These are phyloP conservation scores for Wallacemonas sp. DNA, from an alignment of 208 protist species.

Conservation along the genomic window DNA sequence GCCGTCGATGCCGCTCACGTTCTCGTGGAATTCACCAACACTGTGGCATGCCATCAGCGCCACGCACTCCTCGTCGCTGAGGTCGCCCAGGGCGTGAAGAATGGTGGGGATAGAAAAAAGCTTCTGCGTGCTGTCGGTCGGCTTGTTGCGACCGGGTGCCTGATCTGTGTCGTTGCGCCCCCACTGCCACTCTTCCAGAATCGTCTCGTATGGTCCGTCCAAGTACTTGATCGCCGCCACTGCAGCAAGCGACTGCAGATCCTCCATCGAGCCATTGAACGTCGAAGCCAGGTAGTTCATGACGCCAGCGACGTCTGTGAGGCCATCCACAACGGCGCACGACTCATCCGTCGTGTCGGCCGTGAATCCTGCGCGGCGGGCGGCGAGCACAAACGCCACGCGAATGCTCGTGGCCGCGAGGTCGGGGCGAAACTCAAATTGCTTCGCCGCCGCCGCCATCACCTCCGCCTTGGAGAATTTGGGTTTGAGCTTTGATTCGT, in stretches of 20 bases:
- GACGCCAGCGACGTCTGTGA: slow-evolving; percentile 74
- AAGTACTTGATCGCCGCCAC: slow-evolving; percentile 77
- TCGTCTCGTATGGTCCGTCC: slow-evolving; percentile 51
- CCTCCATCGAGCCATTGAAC: slow-evolving; percentile 60
- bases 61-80: slow-evolving; percentile 81
- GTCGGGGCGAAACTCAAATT: slow-evolving; percentile 84
- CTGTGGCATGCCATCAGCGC: slow-evolving; percentile 85
- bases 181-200: slow-evolving; percentile 67
- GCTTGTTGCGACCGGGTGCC: slow-evolving; percentile 47
- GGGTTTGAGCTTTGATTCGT: slow-evolving; percentile 72
- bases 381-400: slow-evolving; percentile 80
- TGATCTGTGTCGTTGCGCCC: slow-evolving; percentile 82
- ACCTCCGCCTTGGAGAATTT: slow-evolving; percentile 60
- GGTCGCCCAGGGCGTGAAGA: slow-evolving; percentile 54
- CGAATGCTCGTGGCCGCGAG: slow-evolving; percentile 76
- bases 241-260: slow-evolving; percentile 64
- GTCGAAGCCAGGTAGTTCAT: slow-evolving; percentile 59
- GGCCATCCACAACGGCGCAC: slow-evolving; percentile 65
- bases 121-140: slow-evolving; percentile 26
- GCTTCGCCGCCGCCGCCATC: slow-evolving; percentile 50
- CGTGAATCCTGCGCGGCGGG: slow-evolving; percentile 65
- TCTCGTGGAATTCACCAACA: slow-evolving; percentile 86
- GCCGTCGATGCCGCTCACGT: slow-evolving; percentile 74
- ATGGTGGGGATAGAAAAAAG: slow-evolving; percentile 53
- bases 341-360: slow-evolving; percentile 74